phyloP scores from a whole-genome alignment of 495 filamentous ascomycete genomes.

The Penicillium herquei region DNA sequence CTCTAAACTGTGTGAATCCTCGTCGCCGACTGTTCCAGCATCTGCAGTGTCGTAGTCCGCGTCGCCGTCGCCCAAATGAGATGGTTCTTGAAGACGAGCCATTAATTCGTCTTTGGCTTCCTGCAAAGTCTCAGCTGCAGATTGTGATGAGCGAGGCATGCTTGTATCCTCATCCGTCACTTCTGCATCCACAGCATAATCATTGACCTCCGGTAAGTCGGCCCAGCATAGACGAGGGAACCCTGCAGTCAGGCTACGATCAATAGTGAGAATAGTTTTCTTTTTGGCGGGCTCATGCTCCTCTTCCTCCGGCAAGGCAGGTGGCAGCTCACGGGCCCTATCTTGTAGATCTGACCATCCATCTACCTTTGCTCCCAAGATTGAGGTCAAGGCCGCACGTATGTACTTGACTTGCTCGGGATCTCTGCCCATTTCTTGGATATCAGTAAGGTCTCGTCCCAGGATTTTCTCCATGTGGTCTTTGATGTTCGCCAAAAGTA shows the following conservation, averaged over 20 bases:
- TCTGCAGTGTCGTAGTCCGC: conserved; percentile 51
- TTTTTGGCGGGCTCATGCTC: conserved; percentile 35
- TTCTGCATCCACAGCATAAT: conserved; percentile 38
- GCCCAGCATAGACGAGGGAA: conserved; percentile 50
- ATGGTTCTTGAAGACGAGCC: conserved; percentile 52
- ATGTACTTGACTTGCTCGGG: conserved; percentile 50
- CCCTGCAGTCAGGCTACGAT: conserved; percentile 43
- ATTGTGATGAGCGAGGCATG: conserved; percentile 53
- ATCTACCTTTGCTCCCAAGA: conserved; percentile 48
- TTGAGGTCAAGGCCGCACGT: conserved; percentile 44
- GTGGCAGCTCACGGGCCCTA: conserved; percentile 40
- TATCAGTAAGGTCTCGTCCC: conserved; percentile 44
- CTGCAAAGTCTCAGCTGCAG: conserved; percentile 53
- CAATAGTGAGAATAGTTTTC: conserved; percentile 45
- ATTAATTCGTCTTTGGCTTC: conserved; percentile 60
- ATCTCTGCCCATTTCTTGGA: conserved; percentile 50
- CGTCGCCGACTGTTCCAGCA: conserved; percentile 44
- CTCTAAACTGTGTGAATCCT: conserved; percentile 46
- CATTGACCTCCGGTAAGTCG: conserved; percentile 46
- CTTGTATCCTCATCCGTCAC: conserved; percentile 49
- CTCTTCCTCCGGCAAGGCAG: conserved; percentile 38
- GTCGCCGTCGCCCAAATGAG: conserved; percentile 41
- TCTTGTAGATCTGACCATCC: conserved; percentile 48
- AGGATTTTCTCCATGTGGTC: conserved; percentile 52
- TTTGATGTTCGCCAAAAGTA: conserved; percentile 50